Evolutionary conservation across 2,329 filamentous ascomycete species (phyloP), one percentile per base, ranked within the genome.

Genomic region (Teratosphaeria epicoccoides): DNA sequence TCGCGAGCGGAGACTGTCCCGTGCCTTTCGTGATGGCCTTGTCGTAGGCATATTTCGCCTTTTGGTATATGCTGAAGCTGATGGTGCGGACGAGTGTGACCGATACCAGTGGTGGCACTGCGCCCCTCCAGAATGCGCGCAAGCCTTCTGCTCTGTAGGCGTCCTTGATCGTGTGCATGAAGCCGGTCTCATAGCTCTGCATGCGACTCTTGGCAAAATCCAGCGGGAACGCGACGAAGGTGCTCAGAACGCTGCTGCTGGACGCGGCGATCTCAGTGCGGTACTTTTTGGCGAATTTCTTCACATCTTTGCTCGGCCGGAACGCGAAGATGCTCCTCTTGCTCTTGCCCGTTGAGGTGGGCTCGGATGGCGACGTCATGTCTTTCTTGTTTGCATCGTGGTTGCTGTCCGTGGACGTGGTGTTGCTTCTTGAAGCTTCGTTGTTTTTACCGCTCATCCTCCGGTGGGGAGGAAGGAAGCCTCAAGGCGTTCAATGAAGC

Each of bases 191-290:
- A 70, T 93, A 91, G 47, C 66, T 69, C 73, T 94, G 88, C 82
- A 93, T 88, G 64, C 88, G 85, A 51, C 86, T 90, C 75, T 94
- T 94, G 67, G 91, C 84, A 62, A 88, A 91, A 68, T 94, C 88
- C 60, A 94, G 80, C 22, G 88, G 88, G 66, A 91, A 94, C n/a
- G 87, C 85, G 58, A 79, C 76, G 64, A 88, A 78, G 43, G 87
- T 93, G 33, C 85, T 88, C 52, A 91, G 76, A 58, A 90, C 76
- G 68, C 85, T 90, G 65, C 84, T 86, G 37, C 82, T 76, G 69
- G 83, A 86, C 44, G 88, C 87, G 55, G 87, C 82, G 59, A 93
- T 82, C 71, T 91, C 85, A 47, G 85, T 90, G 58, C 86, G 80
- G 70, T 93, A 91, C 59, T 78, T 79, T 72, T 88, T 89, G 63